A percentile compares a stretch with the other conserved stretches of the same genome.
Evolutionary conservation across 768 basidiomycete species (phyloP).

Genomic region (Suillus placidus): DNA sequence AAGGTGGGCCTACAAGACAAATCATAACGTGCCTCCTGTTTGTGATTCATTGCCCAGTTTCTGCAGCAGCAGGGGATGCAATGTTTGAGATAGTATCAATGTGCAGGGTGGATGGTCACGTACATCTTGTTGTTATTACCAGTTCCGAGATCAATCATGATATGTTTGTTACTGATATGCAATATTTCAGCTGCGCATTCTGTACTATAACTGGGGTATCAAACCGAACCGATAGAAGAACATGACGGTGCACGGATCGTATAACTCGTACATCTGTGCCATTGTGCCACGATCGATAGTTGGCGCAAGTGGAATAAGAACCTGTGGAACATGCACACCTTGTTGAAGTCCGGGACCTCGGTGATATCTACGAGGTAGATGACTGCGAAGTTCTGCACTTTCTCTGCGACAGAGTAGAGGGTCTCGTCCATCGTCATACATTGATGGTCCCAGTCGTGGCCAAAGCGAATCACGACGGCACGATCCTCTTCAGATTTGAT

Average conservation of each 20-base stretch:
- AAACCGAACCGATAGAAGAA: conserved; percentile 89
- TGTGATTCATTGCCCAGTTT: conserved; percentile 99
- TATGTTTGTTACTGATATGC: conserved; percentile 85
- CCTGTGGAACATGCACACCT: conserved; percentile 49
- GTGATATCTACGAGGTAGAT: conserved; percentile 96
- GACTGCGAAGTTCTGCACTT: conserved; percentile 98
- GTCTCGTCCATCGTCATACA: conserved; percentile 99
- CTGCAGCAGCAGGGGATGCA: conserved; percentile 40
- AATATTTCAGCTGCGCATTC: conserved; percentile 2
- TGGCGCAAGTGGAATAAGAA: neutral
- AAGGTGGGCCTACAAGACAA: too few species aligned
- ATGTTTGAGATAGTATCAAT: conserved; percentile 1
- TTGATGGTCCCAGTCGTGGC: conserved; percentile 89
- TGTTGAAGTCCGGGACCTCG: conserved; percentile 97
- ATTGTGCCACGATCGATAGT: conserved; percentile 6
- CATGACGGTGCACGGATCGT: conserved; percentile 97
- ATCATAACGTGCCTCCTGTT: conserved; percentile 77
- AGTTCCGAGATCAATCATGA: conserved; percentile 99
- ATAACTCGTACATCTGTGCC: conserved; percentile 94
- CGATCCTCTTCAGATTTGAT: conserved; percentile 98
- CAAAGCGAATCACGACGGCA: conserved; percentile 92
- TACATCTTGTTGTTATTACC: conserved; percentile 99
- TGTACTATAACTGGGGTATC: neutral
- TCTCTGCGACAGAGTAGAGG: conserved; percentile 87
- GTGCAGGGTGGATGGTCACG: conserved; percentile 34